Evolutionary conservation across 164 flowering plant species (phyloP).

Genomic region (Umbellularia californica): DNA sequence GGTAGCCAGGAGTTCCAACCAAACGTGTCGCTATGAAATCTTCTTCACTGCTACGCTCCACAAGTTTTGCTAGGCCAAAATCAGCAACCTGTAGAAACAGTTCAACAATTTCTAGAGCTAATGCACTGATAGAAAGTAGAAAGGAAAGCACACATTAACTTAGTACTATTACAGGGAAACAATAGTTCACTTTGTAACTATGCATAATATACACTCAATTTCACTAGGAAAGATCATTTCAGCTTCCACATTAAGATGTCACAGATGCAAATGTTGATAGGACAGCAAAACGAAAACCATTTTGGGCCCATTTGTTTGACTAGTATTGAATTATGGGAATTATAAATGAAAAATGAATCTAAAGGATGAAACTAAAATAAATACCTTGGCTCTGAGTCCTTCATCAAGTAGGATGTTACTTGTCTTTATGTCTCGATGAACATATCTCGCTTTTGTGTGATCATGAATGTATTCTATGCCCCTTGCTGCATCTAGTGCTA

Average conservation of each 20-base stretch:
- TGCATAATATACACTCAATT: too few species aligned
- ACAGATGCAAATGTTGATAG: too few species aligned
- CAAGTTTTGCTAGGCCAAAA: constrained; percentile 72
- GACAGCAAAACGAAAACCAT: too few species aligned
- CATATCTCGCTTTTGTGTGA: constrained; percentile 62
- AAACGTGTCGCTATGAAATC: constrained; percentile 58
- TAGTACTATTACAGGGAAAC: too few species aligned
- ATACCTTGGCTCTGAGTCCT: constrained; percentile 59
- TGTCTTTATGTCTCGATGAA: constrained; percentile 74
- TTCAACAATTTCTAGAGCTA: not conserved
- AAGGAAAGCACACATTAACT: too few species aligned
- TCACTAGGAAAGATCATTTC: too few species aligned
- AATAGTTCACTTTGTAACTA: too few species aligned
- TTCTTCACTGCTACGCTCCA: constrained; percentile 51
- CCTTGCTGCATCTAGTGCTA: constrained; percentile 66
- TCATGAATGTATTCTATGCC: constrained; percentile 75
- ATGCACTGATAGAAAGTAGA: not conserved
- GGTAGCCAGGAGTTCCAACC: constrained; percentile 77
- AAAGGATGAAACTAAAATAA: not conserved
- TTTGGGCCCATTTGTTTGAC: too few species aligned
- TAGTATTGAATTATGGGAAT: too few species aligned
- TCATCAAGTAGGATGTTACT: constrained; percentile 67
- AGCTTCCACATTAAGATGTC: too few species aligned
- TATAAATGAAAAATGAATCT: too few species aligned
- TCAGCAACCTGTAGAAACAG: constrained; percentile 58